Evolutionary conservation across 371 early-diverging fungal species (phyloP), one percentile per base, ranked within the genome.

Genomic region (Apophysomyces ossiformis): DNA sequence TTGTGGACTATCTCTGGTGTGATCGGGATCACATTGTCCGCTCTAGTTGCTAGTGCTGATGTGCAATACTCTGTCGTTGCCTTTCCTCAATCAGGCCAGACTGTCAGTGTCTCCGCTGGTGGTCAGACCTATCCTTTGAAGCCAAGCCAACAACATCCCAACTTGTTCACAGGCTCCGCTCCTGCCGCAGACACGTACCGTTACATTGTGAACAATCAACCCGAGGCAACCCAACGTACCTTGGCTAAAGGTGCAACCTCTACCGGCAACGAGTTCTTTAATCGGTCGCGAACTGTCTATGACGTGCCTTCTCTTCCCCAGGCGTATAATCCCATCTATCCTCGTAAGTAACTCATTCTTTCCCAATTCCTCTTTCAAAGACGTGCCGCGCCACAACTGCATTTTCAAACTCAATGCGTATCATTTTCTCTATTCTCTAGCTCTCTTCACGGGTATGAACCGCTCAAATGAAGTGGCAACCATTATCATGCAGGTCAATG

Each of bases 221-320:
- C 70, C n/a, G 79, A 82, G 58, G 26, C 66, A 0, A 61, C 71
- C 12, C 69, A 63, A 4, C 81, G 85, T 60, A 71, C 77, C 13
- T 66, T 85, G 5, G 70, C 79, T 12, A 41, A 62, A 1, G 80
- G 78, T 13, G 72, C 70, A 6, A 63, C 72, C 9, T 54, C 74
- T 16, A 85, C 84, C 9, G 83, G 83, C 43, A 85, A 86, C 61
- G 87, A 87, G 46, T 85, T 84, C 62, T 87, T 83, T 68, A 79
- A 72, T 58, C 82, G 85, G 37, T 57, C 75, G 11, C 75, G 73
- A 26, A 80, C 83, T 7, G 58, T 84, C 12, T 64, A 68, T 58
- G 38, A 70, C 46, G 71, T 87, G 2, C 87, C 87, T 18, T 71
- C 69, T 4, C 66, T 87, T 35, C 87, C 87, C 59, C 85, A 87